A percentile compares a stretch with the other conserved stretches of the same genome.
These are phyloP conservation scores for Austropuccinia psidii DNA, from an alignment of 1,284 basidiomycete species.

Conservation along the genomic window DNA sequence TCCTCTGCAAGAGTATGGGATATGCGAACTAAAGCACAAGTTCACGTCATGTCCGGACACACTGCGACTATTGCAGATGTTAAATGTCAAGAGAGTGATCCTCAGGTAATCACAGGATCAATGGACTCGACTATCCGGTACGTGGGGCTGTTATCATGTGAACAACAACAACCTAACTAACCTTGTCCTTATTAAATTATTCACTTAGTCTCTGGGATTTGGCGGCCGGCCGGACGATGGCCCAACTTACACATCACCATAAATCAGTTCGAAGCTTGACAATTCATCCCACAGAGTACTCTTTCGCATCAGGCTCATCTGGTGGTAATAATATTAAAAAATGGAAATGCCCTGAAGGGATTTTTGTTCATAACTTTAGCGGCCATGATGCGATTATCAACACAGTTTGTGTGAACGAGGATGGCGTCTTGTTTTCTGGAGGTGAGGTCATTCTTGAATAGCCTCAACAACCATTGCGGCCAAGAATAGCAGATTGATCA, in stretches of 20 bases:
- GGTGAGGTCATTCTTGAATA: conserved; percentile 53
- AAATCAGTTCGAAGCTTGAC: conserved; percentile 91
- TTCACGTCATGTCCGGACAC: conserved; percentile 87
- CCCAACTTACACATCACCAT: conserved; percentile 95
- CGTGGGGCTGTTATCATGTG: conserved; percentile 43
- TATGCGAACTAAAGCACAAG: conserved; percentile 93
- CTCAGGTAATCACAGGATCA: conserved; percentile 92
- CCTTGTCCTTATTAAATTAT: neutral
- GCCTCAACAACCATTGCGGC: neutral
- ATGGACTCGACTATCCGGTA: conserved; percentile 95
- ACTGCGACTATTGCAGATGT: conserved; percentile 90
- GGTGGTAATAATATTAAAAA: conserved; percentile 99
- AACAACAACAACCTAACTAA: neutral
- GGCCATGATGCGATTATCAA: conserved; percentile 98
- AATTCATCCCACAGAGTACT: conserved; percentile 90
- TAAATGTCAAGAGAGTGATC: conserved; percentile 89
- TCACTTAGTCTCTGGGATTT: conserved; percentile 79
- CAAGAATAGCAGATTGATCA: neutral
- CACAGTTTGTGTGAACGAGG: conserved; percentile 82
- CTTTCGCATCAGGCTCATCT: conserved; percentile 85
- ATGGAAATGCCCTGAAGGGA: conserved; percentile 95
- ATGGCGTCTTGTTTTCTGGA: conserved; percentile 94
- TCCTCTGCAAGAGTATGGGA: conserved; percentile 97
- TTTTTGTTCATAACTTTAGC: conserved; percentile 88
- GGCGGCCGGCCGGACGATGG: conserved; percentile 93